Evolutionary conservation across 805 yeast species (phyloP).

Genomic region (Yarrowia porcina): DNA sequence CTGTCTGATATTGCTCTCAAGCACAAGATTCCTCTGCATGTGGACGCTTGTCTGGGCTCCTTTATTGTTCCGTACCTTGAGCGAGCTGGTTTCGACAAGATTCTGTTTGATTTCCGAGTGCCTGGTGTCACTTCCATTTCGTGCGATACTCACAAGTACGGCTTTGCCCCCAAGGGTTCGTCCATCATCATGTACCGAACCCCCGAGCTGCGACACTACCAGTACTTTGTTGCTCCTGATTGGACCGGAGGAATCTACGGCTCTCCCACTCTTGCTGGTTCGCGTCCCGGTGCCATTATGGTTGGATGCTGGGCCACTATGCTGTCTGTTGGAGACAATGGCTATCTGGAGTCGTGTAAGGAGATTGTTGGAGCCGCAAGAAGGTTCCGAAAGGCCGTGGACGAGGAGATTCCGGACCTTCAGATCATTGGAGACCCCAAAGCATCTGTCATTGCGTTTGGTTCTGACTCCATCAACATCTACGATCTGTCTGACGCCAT

Average conservation of each 20-base stretch:
- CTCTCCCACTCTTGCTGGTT: slow-evolving; percentile 94
- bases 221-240: slow-evolving; percentile 75
- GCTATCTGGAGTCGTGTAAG: slow-evolving; percentile 64
- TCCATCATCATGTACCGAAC: slow-evolving; percentile 86
- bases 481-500: slow-evolving; percentile 76
- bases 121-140: slow-evolving; percentile 94
- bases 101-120: slow-evolving; percentile 76
- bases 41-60: slow-evolving; percentile 94
- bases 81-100: slow-evolving; percentile 53
- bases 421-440: slow-evolving; percentile 81
- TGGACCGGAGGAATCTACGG: slow-evolving; percentile 98
- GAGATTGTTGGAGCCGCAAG: slow-evolving; percentile 67
- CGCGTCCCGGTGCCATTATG: slow-evolving; percentile 93
- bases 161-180: slow-evolving; percentile 97
- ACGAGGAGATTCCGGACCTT: slow-evolving; percentile 50
- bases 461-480: slow-evolving; percentile 57
- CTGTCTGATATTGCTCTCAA: slow-evolving; percentile 63
- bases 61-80: slow-evolving; percentile 79
- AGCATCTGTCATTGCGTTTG: slow-evolving; percentile 78
- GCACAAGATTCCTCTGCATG: slow-evolving; percentile 81
- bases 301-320: slow-evolving; percentile 99
- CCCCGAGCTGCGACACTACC: slow-evolving; percentile 64
- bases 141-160: slow-evolving; percentile 99
- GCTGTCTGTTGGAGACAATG: slow-evolving; percentile 76
- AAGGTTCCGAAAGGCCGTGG: slow-evolving; percentile 49